Conservation (phyloP, 352 stramenopile genomes). For the Halophytophthora polymorphica region DNA sequence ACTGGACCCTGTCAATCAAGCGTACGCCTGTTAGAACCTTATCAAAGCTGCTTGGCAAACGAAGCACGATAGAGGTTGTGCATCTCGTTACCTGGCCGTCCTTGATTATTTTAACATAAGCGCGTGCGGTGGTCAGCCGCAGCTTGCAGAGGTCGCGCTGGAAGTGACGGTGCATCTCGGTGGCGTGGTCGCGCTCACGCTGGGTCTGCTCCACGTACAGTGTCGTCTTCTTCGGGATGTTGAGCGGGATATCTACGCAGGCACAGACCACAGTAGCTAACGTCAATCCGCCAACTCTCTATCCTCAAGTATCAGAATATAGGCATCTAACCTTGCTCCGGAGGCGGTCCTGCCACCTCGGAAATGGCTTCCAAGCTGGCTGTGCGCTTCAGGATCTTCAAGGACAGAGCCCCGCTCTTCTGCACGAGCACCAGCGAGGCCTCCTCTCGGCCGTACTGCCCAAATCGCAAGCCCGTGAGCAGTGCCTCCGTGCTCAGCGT, state of each 20-base stretch:
- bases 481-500: slow-evolving; percentile 59
- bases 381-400: slow-evolving; percentile 89
- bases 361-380: slow-evolving; percentile 76
- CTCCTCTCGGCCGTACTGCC: slow-evolving; percentile 86
- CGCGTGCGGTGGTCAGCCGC: slow-evolving; percentile 77
- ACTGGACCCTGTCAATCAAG: slow-evolving; percentile 48
- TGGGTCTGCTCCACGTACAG: slow-evolving; percentile 93
- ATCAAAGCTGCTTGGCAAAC: neutral
- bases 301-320: neutral
- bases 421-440: slow-evolving; percentile 79
- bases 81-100: slow-evolving; percentile 57
- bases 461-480: slow-evolving; percentile 82
- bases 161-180: slow-evolving; percentile 91
- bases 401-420: slow-evolving; percentile 72
- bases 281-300: neutral
- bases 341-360: slow-evolving; percentile 66
- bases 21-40: no score
- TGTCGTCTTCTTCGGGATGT: slow-evolving; percentile 94
- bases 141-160: slow-evolving; percentile 90
- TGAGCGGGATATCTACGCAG: slow-evolving; percentile 79
- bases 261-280: neutral
- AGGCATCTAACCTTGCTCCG: slow-evolving; percentile 64
- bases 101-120: slow-evolving; percentile 91
- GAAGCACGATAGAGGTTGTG: slow-evolving; percentile 2
- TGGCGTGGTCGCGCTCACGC: slow-evolving; percentile 85